Percentiles rank a stretch among this genome's conserved stretches.
Evolutionary conservation across 2,329 filamentous ascomycete species (phyloP).

Genomic region (Blastomyces parvus): DNA sequence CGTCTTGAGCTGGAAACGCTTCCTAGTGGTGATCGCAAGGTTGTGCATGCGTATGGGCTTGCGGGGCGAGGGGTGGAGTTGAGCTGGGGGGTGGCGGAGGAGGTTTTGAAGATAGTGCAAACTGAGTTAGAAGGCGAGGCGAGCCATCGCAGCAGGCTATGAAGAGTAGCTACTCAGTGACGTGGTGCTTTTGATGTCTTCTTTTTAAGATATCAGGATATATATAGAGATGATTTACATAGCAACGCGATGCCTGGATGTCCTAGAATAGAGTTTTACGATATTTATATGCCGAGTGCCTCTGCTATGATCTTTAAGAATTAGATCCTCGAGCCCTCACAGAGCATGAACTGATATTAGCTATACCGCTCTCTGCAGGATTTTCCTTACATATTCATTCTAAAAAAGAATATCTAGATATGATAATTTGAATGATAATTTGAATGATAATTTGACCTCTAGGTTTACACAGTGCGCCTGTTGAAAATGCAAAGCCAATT

Average conservation of each 20-base stretch:
- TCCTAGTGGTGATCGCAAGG: slow-evolving; percentile 16
- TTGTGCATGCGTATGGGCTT: slow-evolving; percentile 51
- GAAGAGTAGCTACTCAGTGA: background rate
- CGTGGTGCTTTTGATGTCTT: background rate
- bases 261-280: background rate
- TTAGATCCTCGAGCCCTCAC: background rate
- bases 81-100: slow-evolving; percentile 50
- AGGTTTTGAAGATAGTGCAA: slow-evolving; percentile 37
- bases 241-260: background rate
- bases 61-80: slow-evolving; percentile 54
- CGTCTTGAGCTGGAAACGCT: slow-evolving; percentile 45
- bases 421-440: too few relatives aligned
- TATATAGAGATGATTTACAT: background rate
- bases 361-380: too few relatives aligned
- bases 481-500: too few relatives aligned
- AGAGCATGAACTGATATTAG: background rate
- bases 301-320: background rate
- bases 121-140: background rate
- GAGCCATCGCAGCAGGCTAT: slow-evolving; percentile 2
- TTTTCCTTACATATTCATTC: too few relatives aligned
- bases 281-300: background rate
- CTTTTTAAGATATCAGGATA: background rate
- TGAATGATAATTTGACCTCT: too few relatives aligned
- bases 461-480: too few relatives aligned
- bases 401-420: too few relatives aligned